Base-by-base conservation (phyloP, 164 flowering plant species). In the Akebia trifoliata region DNA sequence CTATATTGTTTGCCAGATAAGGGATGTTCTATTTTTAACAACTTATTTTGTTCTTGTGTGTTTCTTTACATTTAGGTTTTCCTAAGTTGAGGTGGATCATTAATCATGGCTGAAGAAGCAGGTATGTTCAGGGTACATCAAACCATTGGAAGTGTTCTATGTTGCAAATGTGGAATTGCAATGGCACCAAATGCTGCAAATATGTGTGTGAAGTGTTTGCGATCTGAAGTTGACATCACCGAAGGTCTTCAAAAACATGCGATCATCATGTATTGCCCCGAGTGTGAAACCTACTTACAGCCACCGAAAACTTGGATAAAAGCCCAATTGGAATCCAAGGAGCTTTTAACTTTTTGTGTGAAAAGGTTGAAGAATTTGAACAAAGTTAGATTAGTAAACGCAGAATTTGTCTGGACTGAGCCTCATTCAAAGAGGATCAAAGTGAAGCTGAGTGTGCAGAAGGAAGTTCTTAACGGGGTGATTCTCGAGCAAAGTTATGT, bases 121-220 rank as follows among this genome's bases (percentile, higher is more conserved):
- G 90, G 81, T 1, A 81, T 84, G 84, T 84, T 84, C 54, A 63
- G 43, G 20, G 71, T 76, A n/a, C 80, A 59, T 8, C 80, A 79
- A 47, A 84, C 90, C 1, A 29, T 74, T 4, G 90, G 84, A 9
- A 78, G 60, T 28, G 84, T 84, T 38, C 60, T 81, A 32, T 84
- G 90, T 57, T 84, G 90, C 76, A 76, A 75, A 57, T 84, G 90
- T 56, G 86, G 90, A 21, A 63, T 77, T 24, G 44, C 66, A 8
- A 81, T 84, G 80, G 66, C 69, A 7, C 90, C 90, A 48, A 84
- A 84, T 59, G 83, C 81, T 26, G 85, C 85, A 12, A 84, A 84
- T 54, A 84, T 83, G 89, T 83, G 89, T 61, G 81, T 80, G 4
- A 76, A 69, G 18, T 84, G 90, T 68, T 59, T 81, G 36, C 75